Evolutionary conservation across 192 early-diverging fungal species (phyloP), one percentile per base, ranked within the genome.

Genomic region (Coemansia sp.): DNA sequence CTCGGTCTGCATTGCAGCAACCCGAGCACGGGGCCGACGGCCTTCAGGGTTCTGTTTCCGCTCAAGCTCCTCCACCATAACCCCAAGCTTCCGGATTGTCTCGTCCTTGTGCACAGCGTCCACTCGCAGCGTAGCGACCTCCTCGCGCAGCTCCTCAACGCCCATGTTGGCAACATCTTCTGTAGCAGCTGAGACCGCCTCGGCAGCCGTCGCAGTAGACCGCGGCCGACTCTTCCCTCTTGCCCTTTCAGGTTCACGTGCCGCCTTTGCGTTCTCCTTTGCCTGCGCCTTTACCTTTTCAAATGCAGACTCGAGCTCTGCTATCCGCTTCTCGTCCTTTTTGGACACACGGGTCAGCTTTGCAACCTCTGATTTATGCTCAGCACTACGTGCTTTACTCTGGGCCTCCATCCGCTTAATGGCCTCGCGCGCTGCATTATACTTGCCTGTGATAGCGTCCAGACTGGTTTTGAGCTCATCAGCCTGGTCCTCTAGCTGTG

Each of bases 1-100:
- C 49, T 81, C 78, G 8, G 69, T 66, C 54, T 81, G 69, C 35
- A 75, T 49, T 8, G 54, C 66, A 34, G 66, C 48, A 15, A 68
- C 61, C 22, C 61, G 59, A 8, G 62, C 69, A 50, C 78, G 78
- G 22, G 73, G 63, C 45, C 59, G 62, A 5, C 68, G 73, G n/a
- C 73, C 73, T 45, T 81, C 78, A n/a, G 73, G 78, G 35, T 74
- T 74, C 48, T 81, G 78, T 52, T 75, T 69, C 15, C 78, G 78
- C 66, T 81, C 70, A 6, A 81, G 69, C 66, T 81, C 78, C 62
- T 71, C 69, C 9, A 71, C 63, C 65, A 71, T 48, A 10, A 81
- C 78, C 0, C 63, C 65, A 32, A 67, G 65, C 7, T 63, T 48
- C 15, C 76, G 70, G 48, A 79, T 79, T 0, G 76, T 79, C 64